Evolutionary conservation across 345 rosid species (phyloP), one percentile per base, ranked within the genome.

Genomic region (Lumnitzera littorea): DNA sequence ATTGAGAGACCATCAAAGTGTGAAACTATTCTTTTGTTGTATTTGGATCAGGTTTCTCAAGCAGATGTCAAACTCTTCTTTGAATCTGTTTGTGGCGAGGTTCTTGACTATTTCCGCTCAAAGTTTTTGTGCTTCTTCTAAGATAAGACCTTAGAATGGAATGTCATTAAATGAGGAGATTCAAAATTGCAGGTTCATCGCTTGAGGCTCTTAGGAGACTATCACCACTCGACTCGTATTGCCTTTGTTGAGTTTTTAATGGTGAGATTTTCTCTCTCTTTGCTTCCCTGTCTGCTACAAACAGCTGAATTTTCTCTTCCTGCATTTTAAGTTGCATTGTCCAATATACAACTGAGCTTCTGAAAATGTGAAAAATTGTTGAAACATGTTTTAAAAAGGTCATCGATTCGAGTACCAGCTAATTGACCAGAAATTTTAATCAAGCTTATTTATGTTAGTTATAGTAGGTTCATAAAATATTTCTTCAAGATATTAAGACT

Each of bases 11-110:
- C 20, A n/a, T 3, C 49, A 15, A 60, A 24, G 8, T 27, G 24
- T 60, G 10, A 60, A 23, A 48, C 49, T 14, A 12, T 60, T 1
- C 11, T 25, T 27, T 27, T 27, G 13, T 24, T 53, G 10, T 51
- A 48, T 15, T 59, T 48, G 57, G 51, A 47, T 60, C 60, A 76
- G 80, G 67, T 76, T 62, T 72, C 77, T 58, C 80, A 72, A 63
- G 56, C 74, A 31, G 80, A 76, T 15, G 50, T 76, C 24, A 72
- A 65, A 57, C 57, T 69, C 53, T 76, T 72, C 60, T 76, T 76
- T 48, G 74, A 76, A 66, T 64, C 74, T 4, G 48, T 72, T 17
- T 76, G 80, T 66, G 80, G 80, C 64, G 80, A 76, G 80, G 80
- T 76, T 53, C 48, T 74, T 60, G 2, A 6, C 46, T 54, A 29